Evolutionary conservation across 192 early-diverging fungal genomes (phyloP).

Genomic region (Phycomyces blakesleeanus): DNA sequence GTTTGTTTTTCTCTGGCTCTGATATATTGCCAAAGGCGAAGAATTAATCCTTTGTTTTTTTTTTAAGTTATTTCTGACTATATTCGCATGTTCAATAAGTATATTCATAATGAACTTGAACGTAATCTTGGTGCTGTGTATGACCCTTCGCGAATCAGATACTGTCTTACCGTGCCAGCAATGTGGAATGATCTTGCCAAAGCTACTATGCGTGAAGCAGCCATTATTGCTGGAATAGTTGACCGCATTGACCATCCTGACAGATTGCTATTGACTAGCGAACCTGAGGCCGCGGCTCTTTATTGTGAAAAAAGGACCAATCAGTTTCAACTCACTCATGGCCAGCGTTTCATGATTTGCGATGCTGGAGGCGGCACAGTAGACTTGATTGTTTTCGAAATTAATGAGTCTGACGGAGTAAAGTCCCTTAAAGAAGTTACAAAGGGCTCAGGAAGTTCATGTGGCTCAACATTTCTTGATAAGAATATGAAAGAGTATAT

Average conservation of each 20-base stretch:
- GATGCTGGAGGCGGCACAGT: slow-evolving; percentile 53
- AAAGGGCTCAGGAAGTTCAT: slow-evolving; percentile 44
- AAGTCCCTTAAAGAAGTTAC: slow-evolving; percentile 43
- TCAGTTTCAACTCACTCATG: slow-evolving; percentile 34
- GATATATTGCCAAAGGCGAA: too few species aligned
- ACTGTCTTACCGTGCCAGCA: slow-evolving; percentile 49
- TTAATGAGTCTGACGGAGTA: slow-evolving; percentile 18
- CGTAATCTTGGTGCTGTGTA: slow-evolving; percentile 5
- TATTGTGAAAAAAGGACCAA: slow-evolving; percentile 46
- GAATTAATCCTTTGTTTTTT: too few species aligned
- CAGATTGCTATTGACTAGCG: slow-evolving; percentile 40
- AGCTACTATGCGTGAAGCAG: slow-evolving; percentile 41
- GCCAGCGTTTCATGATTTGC: slow-evolving; percentile 47
- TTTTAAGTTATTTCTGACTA: slow-evolving; percentile 44
- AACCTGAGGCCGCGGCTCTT: slow-evolving; percentile 44
- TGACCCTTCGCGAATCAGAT: not conserved
- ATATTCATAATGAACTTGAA: slow-evolving; percentile 41
- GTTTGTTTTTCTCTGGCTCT: too few species aligned
- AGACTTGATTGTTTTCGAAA: slow-evolving; percentile 51
- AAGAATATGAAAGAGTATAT: slow-evolving; percentile 33
- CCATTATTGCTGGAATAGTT: slow-evolving; percentile 38
- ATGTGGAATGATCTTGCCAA: slow-evolving; percentile 50
- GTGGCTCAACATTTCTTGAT: slow-evolving; percentile 46
- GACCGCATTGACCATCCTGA: slow-evolving; percentile 31
- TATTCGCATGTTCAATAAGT: slow-evolving; percentile 37